Percentiles rank a stretch among this genome's conserved stretches.
Evolutionary conservation across 2,329 filamentous ascomycete species (phyloP).

Genomic region (Botrytis paeoniae): DNA sequence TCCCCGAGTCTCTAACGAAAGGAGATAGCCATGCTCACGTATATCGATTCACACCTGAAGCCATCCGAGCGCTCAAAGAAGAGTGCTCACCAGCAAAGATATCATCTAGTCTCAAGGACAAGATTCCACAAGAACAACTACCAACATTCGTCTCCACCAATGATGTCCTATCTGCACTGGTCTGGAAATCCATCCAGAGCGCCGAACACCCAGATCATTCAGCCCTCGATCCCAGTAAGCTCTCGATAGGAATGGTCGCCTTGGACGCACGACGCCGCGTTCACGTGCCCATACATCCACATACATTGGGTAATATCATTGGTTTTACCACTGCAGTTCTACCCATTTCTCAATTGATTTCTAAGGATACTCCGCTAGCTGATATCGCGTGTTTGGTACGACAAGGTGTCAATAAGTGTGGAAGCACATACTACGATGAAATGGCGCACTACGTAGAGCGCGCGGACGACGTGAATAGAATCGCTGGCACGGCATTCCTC

Average conservation of each 20-base stretch:
- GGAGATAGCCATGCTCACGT: slow-evolving; percentile 15
- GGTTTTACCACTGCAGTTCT: slow-evolving; percentile 2
- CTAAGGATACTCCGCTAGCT: slow-evolving; percentile 4
- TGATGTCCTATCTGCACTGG: slow-evolving; percentile 7
- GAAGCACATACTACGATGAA: background rate
- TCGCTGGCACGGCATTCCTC: slow-evolving; percentile 9
- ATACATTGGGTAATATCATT: slow-evolving; percentile 1
- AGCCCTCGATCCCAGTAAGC: slow-evolving; percentile 1
- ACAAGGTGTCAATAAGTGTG: slow-evolving; percentile 1
- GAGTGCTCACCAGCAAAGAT: slow-evolving; percentile 11
- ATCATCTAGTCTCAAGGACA: slow-evolving; percentile 8
- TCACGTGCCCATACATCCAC: slow-evolving; percentile 2
- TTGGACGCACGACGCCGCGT: slow-evolving; percentile 8
- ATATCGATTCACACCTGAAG: slow-evolving; percentile 2
- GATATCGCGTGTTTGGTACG: slow-evolving; percentile 2
- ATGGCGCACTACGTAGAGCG: slow-evolving; percentile 1
- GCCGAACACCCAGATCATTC: slow-evolving; percentile 7
- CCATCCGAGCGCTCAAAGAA: slow-evolving; percentile 7
- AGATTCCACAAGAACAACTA: slow-evolving; percentile 7
- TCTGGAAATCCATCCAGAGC: slow-evolving; percentile 8
- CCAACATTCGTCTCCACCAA: slow-evolving; percentile 12
- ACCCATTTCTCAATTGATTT: background rate
- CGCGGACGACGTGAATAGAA: background rate
- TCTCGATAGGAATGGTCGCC: background rate
- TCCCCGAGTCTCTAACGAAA: background rate